A percentile compares a stretch with the other conserved stretches of the same genome.
phyloP scores from a whole-genome alignment of 768 basidiomycete genomes.

The Gymnopilus junonius region DNA sequence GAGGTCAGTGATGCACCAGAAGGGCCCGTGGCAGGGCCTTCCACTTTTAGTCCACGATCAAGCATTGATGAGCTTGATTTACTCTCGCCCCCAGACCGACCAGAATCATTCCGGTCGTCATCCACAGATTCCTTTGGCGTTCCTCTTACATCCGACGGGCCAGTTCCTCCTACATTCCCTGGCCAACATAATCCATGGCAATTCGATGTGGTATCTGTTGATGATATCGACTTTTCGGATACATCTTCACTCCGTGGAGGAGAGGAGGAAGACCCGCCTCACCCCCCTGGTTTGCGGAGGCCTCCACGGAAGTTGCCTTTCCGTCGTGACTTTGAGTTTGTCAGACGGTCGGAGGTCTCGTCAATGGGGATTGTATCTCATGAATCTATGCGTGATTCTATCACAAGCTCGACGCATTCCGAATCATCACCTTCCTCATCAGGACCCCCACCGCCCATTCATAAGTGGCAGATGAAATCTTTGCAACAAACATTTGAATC shows the following conservation, averaged over 20 bases:
- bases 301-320: constrained; percentile 65
- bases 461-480: constrained; percentile 86
- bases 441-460: constrained; percentile 51
- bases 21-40: background rate
- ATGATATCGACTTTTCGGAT: constrained; percentile 83
- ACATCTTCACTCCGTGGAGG: constrained; percentile 60
- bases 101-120: constrained; percentile 45
- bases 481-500: constrained; percentile 59
- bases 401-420: constrained; percentile 42
- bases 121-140: constrained; percentile 59
- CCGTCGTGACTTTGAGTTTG: constrained; percentile 82
- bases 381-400: constrained; percentile 58
- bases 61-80: constrained; percentile 8
- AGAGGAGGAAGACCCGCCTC: constrained; percentile 39
- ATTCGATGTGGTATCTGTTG: constrained; percentile 77
- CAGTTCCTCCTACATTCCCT: constrained; percentile 40
- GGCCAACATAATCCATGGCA: constrained; percentile 53
- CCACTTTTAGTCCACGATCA: constrained; percentile 5
- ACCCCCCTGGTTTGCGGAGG: constrained; percentile 59
- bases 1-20: background rate
- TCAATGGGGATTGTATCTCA: constrained; percentile 77
- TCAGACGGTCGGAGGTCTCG: constrained; percentile 74
- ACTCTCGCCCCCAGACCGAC: constrained; percentile 24
- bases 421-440: constrained; percentile 42
- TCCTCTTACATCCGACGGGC: constrained; percentile 38